Evolutionary conservation across 2,329 filamentous ascomycete genomes (phyloP), one percentile per base, ranked within the genome.

Genomic region (Xylogone sp.): DNA sequence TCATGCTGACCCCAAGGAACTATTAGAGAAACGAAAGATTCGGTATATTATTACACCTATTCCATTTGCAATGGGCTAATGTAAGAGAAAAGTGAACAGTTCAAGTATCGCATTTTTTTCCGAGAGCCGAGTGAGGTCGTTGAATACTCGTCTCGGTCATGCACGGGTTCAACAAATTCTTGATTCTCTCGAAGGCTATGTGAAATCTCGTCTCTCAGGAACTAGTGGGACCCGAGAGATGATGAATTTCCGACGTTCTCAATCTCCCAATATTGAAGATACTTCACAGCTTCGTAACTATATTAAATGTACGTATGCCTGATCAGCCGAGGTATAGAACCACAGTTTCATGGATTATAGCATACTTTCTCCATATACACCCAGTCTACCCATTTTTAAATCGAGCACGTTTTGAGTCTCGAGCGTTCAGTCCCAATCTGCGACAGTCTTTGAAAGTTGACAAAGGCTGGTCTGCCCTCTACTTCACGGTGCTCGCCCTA

Each of bases 331-430:
- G 12, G 6, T 39, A 9, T 9, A 39, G 6, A 27, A 27, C 24
- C 24, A 27, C 24, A 27, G 10, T 27, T 27, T 27, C 6, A 27
- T 10, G 5, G 24, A 16, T 2, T 19, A 8, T 34, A 70, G 65
- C 62, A 21, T 75, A 73, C 57, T 75, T 75, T 50, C 59, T 68
- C 2, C 61, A 67, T 9, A 56, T 71, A 2, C 71, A 75, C 51
- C 67, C 66, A 0, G 42, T 71, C 0, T 69, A 72, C 51, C 70
- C 73, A 1, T 73, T 75, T 49, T 62, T 75, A 1, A 68, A 73
- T 44, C 63, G 61, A 27, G 46, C 54, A 16, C 46, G 57, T 3
- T 75, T 75, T 49, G 67, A 73, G 53, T 51, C 60, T 0, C 62
- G 63, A 18, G 64, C 63, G 6, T 55, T 58, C 8, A 61, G 57